These are phyloP conservation scores for Penicillium sclerotigenum DNA, from an alignment of 2,329 filamentous ascomycete species.

Conservation along the genomic window DNA sequence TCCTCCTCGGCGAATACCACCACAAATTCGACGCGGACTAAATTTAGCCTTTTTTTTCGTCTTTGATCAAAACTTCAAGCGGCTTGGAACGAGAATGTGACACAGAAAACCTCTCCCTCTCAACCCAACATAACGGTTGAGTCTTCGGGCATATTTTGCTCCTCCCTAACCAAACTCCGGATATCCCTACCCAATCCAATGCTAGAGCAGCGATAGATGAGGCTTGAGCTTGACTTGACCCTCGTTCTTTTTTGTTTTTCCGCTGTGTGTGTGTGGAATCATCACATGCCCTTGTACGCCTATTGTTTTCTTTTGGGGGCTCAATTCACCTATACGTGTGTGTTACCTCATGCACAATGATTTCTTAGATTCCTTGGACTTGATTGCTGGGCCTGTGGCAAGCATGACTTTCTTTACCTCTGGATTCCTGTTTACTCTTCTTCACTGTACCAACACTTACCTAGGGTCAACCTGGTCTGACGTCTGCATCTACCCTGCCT, in stretches of 20 bases:
- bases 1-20: slow-evolving; percentile 70
- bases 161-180: not conserved
- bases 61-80: slow-evolving; percentile 4
- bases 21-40: slow-evolving; percentile 63
- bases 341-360: not conserved
- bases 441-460: slow-evolving; percentile 8
- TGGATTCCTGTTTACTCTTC: slow-evolving; percentile 2
- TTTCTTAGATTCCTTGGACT: not conserved
- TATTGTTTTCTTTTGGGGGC: slow-evolving; percentile 2
- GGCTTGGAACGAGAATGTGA: slow-evolving; percentile 19
- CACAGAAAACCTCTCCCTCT: slow-evolving; percentile 14
- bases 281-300: not conserved
- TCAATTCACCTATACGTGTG: not conserved
- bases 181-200: not conserved
- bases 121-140: not conserved
- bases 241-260: not conserved
- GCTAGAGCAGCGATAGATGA: slow-evolving; percentile 4
- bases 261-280: not conserved
- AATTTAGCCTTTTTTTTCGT: slow-evolving; percentile 15
- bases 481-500: slow-evolving; percentile 1
- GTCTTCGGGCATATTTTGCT: not conserved
- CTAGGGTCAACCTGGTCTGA: not conserved
- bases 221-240: not conserved
- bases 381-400: not conserved
- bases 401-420: not conserved